phyloP scores from a whole-genome alignment of 345 rosid species.

The Arabis alpina region DNA sequence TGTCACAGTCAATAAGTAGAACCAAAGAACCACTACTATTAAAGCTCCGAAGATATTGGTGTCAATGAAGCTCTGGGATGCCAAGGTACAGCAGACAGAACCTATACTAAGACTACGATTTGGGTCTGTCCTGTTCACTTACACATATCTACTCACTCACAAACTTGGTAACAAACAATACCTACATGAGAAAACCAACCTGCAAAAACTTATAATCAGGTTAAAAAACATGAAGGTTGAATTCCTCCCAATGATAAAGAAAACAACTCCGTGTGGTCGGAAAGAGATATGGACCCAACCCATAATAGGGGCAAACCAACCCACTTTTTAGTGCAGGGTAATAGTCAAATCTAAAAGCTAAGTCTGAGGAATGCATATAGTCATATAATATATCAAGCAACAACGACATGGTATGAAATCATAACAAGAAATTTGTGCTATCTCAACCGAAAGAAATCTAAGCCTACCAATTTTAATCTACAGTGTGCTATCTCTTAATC shows the following conservation, averaged over 20 bases:
- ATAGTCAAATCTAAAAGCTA: too few species aligned
- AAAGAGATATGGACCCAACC: constrained; percentile 37
- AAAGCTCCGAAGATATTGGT: not conserved
- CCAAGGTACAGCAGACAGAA: constrained; percentile 12
- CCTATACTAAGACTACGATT: constrained; percentile 6
- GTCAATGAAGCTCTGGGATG: constrained; percentile 16
- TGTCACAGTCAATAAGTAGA: constrained; percentile 23
- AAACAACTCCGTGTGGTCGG: constrained; percentile 19
- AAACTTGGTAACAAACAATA: constrained; percentile 24
- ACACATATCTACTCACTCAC: not conserved
- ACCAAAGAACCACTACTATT: not conserved
- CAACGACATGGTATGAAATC: constrained; percentile 18
- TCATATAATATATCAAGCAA: constrained; percentile 35
- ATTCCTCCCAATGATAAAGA: constrained; percentile 27
- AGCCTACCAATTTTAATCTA: not conserved
- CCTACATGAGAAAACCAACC: not conserved
- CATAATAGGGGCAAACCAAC: constrained; percentile 26
- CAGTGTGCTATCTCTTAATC: not conserved
- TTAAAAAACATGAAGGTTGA: not conserved
- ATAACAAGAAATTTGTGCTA: not conserved
- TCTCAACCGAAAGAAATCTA: too few species aligned
- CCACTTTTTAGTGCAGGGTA: constrained; percentile 20
- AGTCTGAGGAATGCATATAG: constrained; percentile 24
- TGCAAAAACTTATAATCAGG: constrained; percentile 1
- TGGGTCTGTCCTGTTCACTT: not conserved